Base-by-base conservation (phyloP, 768 basidiomycete species). In the Sarcomyxa edulis region DNA sequence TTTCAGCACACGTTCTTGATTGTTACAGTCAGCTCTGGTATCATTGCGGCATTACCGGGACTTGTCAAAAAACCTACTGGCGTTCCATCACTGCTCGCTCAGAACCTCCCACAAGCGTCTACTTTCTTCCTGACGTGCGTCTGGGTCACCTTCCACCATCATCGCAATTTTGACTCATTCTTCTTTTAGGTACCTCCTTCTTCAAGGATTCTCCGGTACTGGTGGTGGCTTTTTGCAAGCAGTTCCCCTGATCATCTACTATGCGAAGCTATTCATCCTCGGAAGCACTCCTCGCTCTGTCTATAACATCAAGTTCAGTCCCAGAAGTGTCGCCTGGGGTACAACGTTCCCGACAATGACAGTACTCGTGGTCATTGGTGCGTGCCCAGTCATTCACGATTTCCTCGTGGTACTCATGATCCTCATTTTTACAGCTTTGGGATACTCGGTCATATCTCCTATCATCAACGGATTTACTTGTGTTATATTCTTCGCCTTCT, bases 211-310 rank as follows among this genome's bases (percentile, higher is more conserved):
- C 22, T 61, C 90, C 3, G 89, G 79, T 8, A 75, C 81, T 1
- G 89, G 83, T 1, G 78, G 83, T 28, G 84, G 86, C 5, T 84
- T 97, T 60, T 64, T 96, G 24, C 83, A 83, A 49, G 74, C 84
- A 29, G 83, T 88, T 7, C 64, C 78, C 1, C 64, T 97, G 34
- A 56, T 78, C 6, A 49, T 97, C 31, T 97, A 97, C 66, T 96
- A 96, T 51, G 84, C 94, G 58, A 95, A 91, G 65, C 61, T 95
- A 18, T 72, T 82, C 60, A 61, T 99, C 9, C 73, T 94, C 12
- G 94, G 91, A 16, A 88, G 84, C 47, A 95, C 95, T 0, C 88
- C 93, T 28, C 77, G 93, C n/a, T 79, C 85, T 3, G 71, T 97
- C 9, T 95, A 81, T 53, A 68, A 71, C 22, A 86, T 94, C 70